These are phyloP conservation scores for Suillus luteus DNA, from an alignment of 768 basidiomycete species.

Conservation along the genomic window DNA sequence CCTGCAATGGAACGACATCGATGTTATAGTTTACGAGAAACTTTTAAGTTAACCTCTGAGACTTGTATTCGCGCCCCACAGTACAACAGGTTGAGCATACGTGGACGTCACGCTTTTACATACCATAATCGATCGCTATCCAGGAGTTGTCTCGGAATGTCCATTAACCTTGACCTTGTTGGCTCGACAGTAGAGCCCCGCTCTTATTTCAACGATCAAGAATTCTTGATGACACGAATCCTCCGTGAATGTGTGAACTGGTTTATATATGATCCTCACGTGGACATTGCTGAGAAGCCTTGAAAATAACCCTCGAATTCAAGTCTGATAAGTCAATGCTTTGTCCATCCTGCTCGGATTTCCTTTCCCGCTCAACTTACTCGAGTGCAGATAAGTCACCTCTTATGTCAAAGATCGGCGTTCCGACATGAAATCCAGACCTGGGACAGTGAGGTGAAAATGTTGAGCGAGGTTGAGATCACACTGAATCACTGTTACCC, in stretches of 20 bases:
- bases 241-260: background rate
- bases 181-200: background rate
- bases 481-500: background rate
- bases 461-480: background rate
- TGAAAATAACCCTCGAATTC: background rate
- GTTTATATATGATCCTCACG: background rate
- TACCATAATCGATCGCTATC: background rate
- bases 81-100: background rate
- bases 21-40: conserved; percentile 43
- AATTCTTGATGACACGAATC: background rate
- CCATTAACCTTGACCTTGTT: background rate
- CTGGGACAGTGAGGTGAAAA: background rate
- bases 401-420: background rate
- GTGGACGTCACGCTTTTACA: background rate
- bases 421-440: background rate
- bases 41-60: conserved; percentile 34
- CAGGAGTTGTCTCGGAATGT: background rate
- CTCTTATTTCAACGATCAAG: background rate
- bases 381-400: background rate
- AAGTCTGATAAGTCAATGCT: background rate
- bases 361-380: background rate
- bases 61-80: background rate
- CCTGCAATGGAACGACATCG: background rate
- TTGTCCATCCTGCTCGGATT: background rate
- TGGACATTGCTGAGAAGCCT: background rate